Conservation (phyloP, 2,329 filamentous ascomycete genomes). For the Sclerotinia borealis region DNA sequence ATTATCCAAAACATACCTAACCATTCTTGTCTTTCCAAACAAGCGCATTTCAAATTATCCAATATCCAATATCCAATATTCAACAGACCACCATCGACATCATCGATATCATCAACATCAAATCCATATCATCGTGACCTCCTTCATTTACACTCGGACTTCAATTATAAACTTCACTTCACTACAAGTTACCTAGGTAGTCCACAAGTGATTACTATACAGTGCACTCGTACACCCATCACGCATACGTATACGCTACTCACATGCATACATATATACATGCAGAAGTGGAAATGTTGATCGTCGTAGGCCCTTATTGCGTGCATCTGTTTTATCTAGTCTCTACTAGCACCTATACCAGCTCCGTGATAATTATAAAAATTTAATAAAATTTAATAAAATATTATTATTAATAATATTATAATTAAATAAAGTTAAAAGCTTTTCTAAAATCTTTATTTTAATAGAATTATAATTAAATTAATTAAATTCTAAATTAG, state of each 20-base stretch:
- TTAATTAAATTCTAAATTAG: too few species aligned
- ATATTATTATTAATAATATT: too few species aligned
- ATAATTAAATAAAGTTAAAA: too few species aligned
- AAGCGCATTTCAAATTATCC: too few species aligned
- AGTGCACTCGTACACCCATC: neutral
- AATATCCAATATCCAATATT: too few species aligned
- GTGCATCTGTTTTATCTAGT: too few species aligned
- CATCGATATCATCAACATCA: neutral
- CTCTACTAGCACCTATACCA: too few species aligned
- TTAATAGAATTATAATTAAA: too few species aligned
- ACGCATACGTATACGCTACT: neutral
- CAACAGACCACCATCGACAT: neutral
- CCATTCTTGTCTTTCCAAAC: neutral
- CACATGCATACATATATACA: too few species aligned
- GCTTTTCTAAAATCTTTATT: too few species aligned
- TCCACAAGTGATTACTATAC: neutral
- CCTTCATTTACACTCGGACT: neutral
- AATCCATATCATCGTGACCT: neutral
- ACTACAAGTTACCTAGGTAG: neutral
- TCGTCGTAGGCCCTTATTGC: conserved; percentile 2
- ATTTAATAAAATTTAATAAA: too few species aligned
- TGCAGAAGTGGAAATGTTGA: conserved; percentile 1
- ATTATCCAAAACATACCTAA: neutral
- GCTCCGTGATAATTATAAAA: too few species aligned
- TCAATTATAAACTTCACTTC: neutral